Evolutionary conservation across 345 rosid genomes (phyloP), one percentile per base, ranked within the genome.

Genomic region (Populus ilicifolia): DNA sequence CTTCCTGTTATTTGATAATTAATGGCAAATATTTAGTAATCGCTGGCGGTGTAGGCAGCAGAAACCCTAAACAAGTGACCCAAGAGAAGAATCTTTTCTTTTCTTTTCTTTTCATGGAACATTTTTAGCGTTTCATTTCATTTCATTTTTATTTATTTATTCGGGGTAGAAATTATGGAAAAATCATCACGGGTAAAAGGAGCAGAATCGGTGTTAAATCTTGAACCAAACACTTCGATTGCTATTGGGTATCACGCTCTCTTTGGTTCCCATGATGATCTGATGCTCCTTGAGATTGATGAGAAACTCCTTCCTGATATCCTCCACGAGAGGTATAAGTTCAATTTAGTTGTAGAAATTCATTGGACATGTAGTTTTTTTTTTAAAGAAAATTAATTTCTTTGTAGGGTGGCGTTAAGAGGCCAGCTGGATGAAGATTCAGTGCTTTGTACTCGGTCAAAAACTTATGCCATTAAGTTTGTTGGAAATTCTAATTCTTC

Each of bases 391-490:
- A 67, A 29, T 27, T 23, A 11, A 4, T 48, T 52, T 16, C 46
- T 79, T 71, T 79, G 41, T 39, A 93, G 97, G 82, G 94, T 92
- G 20, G 86, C 89, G 44, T 83, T 95, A 67, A 91, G 98, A 72
- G 98, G 98, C 61, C 89, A 90, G 80, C 86, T 88, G 23, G 90
- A 92, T 86, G 99, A 95, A 77, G 93, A 93, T 79, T 96, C 96
- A 5, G 99, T 93, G 78, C 88, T 95, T 63, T 96, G 99, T 81
- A 95, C 98, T 13, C 89, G 74, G 66, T 92, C 93, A 1, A 96
- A 93, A 81, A 93, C 99, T 62, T 93, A 80, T 75, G 88, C 90
- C 0, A 61, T 96, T 78, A 96, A 96, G 83, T 92, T 90, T 75
- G 99, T 91, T 52, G 94, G 89, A 78, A 91, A 88, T 69, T 93